Conservation (phyloP, 345 rosid genomes). For the Arabidopsis suecica region DNA sequence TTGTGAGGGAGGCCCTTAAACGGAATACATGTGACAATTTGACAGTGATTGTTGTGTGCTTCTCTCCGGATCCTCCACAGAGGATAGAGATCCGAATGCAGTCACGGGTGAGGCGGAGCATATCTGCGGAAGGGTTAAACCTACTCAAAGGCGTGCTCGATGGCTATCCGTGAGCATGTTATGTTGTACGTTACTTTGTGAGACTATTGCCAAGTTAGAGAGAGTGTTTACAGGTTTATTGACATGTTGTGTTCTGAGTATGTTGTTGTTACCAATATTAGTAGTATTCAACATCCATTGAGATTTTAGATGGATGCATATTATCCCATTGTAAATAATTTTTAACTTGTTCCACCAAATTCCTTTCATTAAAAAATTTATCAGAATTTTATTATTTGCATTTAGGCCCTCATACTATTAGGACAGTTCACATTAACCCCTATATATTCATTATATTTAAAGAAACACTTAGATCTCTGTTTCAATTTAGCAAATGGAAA, state of each 20-base stretch:
- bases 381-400: no score
- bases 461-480: no score
- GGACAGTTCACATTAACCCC: no score
- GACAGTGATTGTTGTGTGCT: conserved; percentile 82
- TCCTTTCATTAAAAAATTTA: neutral
- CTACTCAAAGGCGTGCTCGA: conserved; percentile 84
- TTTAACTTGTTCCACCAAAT: conserved; percentile 23
- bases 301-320: conserved; percentile 40
- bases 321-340: conserved; percentile 37
- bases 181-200: conserved; percentile 27
- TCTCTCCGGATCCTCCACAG: conserved; percentile 85
- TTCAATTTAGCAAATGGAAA: no score
- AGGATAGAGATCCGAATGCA: conserved; percentile 68
- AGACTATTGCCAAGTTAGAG: conserved; percentile 33
- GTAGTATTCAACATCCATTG: conserved; percentile 39
- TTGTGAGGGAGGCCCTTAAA: conserved; percentile 86
- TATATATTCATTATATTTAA: no score
- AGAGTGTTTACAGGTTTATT: conserved; percentile 17
- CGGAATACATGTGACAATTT: conserved; percentile 82
- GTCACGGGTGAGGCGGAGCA: conserved; percentile 73
- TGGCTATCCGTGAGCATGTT: conserved; percentile 53
- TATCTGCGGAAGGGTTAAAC: conserved; percentile 88
- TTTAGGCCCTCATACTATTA: no score
- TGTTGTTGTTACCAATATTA: conserved; percentile 31
- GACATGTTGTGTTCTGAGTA: conserved; percentile 31